phyloP scores from a whole-genome alignment of 2,329 filamentous ascomycete genomes.

The Penicillium sp. region DNA sequence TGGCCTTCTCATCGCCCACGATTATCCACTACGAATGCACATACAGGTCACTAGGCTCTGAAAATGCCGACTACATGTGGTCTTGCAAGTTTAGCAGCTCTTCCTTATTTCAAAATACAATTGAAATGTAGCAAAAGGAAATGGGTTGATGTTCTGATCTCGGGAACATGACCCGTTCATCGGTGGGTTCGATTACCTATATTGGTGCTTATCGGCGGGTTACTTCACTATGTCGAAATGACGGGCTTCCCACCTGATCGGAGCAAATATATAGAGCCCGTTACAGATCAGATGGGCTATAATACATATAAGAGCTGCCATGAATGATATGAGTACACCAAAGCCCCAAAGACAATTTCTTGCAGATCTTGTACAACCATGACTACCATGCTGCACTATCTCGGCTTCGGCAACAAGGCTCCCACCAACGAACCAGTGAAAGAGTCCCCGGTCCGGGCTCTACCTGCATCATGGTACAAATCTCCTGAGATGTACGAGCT shows the following conservation, averaged over 20 bases:
- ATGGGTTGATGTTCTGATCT: neutral
- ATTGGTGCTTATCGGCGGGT: neutral
- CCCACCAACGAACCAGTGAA: conserved; percentile 9
- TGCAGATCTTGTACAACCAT: neutral
- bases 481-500: conserved; percentile 26
- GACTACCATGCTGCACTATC: conserved; percentile 22
- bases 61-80: neutral
- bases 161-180: neutral
- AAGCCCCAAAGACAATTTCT: neutral
- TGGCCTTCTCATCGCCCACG: neutral
- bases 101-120: neutral
- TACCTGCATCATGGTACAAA: conserved; percentile 25
- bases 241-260: neutral
- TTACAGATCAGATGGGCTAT: neutral
- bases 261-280: neutral
- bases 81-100: neutral
- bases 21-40: neutral
- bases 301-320: neutral
- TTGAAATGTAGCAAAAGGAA: neutral
- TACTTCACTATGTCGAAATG: neutral
- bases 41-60: neutral
- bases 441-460: conserved; percentile 16
- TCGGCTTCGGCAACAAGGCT: conserved; percentile 19
- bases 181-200: neutral
- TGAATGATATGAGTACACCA: neutral